Evolutionary conservation across 768 basidiomycete genomes (phyloP), one percentile per base, ranked within the genome.

Genomic region (Kwoniella dejecticola): DNA sequence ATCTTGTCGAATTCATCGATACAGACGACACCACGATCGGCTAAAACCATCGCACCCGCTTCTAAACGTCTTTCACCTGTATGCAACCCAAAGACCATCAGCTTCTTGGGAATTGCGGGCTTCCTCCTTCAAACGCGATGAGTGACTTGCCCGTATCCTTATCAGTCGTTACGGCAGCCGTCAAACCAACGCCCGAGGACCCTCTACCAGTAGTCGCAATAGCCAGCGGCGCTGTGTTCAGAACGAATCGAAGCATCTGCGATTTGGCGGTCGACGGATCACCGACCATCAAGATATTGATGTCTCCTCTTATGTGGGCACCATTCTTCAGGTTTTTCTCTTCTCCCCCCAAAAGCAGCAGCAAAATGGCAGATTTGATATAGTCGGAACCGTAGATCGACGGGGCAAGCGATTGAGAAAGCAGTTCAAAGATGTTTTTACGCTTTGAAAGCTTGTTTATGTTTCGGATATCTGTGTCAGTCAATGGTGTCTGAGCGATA

Each of bases 1-100:
- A 99, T 98, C 79, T 99, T 99, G 84, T 99, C 96, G 74, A 99
- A 99, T 80, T 99, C 96, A 80, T 99, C 96, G 70, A 99, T 98
- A 79, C 96, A 99, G 45, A 99, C 95, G 21, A 99, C 93, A 17
- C 96, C 96, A 69, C 95, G 87, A 80, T 99, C 96, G 27, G 96
- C 96, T 61, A 99, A 87, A 55, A 99, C 96, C 96, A 99, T 99
- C 12, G 96, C 96, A 44, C 96, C 96, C 3, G 96, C 96, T 81
- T 99, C 96, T 52, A 99, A 85, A 64, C 96, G 83, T 62, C 96
- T 86, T 76, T 99, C 96, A 54, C 80, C 79, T 78, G 30, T 17
- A 21, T 27, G 21, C 30, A 33, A n/a, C n/a, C 26, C 23, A 13
- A 42, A 42, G 44, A 44, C 12, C 2, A 41, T 57, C 45, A 57